These are phyloP conservation scores for Silene uniflora DNA, from an alignment of 148 eudicot genomes.

Conservation along the genomic window DNA sequence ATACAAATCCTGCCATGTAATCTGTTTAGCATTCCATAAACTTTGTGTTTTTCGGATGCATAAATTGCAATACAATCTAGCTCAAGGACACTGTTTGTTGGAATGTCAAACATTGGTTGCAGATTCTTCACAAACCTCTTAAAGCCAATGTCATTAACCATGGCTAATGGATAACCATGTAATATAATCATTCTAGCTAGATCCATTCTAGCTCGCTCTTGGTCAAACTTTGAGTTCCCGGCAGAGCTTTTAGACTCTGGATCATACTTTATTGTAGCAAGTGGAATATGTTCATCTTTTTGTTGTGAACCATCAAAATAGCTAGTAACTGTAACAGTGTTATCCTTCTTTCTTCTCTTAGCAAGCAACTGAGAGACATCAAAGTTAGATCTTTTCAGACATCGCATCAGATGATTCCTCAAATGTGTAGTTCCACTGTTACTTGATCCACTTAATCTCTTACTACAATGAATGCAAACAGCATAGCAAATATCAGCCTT, in stretches of 20 bases:
- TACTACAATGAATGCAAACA: slow-evolving; percentile 83
- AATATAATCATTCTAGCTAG: slow-evolving; percentile 91
- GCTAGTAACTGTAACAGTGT: slow-evolving; percentile 38
- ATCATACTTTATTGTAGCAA: slow-evolving; percentile 56
- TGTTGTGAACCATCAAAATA: slow-evolving; percentile 53
- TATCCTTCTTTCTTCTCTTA: slow-evolving; percentile 73
- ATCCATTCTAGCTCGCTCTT: slow-evolving; percentile 75
- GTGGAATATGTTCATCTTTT: slow-evolving; percentile 59
- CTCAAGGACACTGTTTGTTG: slow-evolving; percentile 54
- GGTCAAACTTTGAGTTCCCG: slow-evolving; percentile 74
- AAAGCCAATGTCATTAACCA: slow-evolving; percentile 89
- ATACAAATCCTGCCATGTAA: slow-evolving; percentile 73
- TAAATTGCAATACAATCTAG: slow-evolving; percentile 72
- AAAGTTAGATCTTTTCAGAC: slow-evolving; percentile 79
- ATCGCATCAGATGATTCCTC: slow-evolving; percentile 91
- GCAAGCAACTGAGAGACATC: slow-evolving; percentile 88
- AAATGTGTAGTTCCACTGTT: slow-evolving; percentile 97
- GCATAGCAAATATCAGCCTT: slow-evolving; percentile 88
- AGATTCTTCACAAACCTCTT: slow-evolving; percentile 84
- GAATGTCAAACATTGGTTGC: slow-evolving; percentile 77
- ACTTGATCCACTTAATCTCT: slow-evolving; percentile 93
- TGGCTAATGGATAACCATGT: slow-evolving; percentile 87
- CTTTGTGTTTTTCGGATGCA: slow-evolving; percentile 70
- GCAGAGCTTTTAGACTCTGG: slow-evolving; percentile 57
- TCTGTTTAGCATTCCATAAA: slow-evolving; percentile 47